Evolutionary conservation across 768 basidiomycete species (phyloP), one percentile per base, ranked within the genome.

Genomic region (Tricholoma flavovirens): DNA sequence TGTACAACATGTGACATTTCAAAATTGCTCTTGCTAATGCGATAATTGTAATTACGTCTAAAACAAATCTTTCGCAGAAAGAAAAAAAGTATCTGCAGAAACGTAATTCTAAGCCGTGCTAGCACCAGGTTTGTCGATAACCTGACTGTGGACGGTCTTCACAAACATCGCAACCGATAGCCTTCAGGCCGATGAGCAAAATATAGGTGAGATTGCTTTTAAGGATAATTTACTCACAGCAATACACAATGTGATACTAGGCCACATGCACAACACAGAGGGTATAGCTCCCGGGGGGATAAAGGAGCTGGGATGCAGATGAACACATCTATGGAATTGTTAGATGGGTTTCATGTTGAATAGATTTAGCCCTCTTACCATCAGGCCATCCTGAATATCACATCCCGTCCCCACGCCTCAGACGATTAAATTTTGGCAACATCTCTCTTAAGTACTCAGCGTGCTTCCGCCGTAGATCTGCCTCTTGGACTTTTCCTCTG

Each of bases 391-490:
- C 49, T 56, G 48, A 55, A 53, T 42, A 14, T 71, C 64, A 82
- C 51, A 73, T 71, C 30, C 79, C 82, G 59, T 84, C 83, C 19
- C 79, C 83, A 51, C 83, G 73, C 55, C 87, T 72, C 55, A 91
- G 65, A 50, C 90, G 73, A 68, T 93, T 93, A 65, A 93, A 93
- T 72, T 93, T 93, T 45, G 90, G 90, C 43, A 93, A 64, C 86
- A 93, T 93, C 68, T 98, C 96, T 42, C 86, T 77, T 51, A 98
- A 76, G 69, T 98, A 98, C 63, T 96, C 93, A 4, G 86, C 83
- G 63, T 98, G 95, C 66, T 98, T 98, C 45, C 81, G 74, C 53
- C 92, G 78, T 57, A 98, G 68, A 64, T 93, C 93, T 24, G 80
- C 79, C 64, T 94, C 94, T 64, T 95, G 93, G 0, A 86, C 76